A percentile compares a stretch with the other conserved stretches of the same genome.
Evolutionary conservation across 495 filamentous ascomycete species (phyloP).

Genomic region (Cenococcum geophilum): DNA sequence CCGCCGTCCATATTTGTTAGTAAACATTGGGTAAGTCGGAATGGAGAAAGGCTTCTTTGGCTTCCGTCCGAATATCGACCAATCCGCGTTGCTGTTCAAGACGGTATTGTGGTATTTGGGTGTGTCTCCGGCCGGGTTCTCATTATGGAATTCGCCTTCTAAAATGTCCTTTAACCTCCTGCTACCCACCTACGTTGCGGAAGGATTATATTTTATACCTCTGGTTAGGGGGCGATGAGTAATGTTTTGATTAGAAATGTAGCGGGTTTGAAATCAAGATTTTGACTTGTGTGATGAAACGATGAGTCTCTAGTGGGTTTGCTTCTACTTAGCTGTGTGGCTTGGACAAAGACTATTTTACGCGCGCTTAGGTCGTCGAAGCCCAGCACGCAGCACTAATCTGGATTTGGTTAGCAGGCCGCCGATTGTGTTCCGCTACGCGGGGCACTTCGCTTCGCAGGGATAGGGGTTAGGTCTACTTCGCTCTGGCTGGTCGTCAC

Average conservation of each 20-base stretch:
- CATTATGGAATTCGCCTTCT: constrained; percentile 6
- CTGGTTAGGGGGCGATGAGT: not conserved
- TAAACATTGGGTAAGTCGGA: constrained; percentile 1
- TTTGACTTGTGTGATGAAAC: too few relatives aligned
- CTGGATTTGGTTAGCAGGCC: too few relatives aligned
- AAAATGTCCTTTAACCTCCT: not conserved
- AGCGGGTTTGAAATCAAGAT: not conserved
- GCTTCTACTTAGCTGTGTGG: too few relatives aligned
- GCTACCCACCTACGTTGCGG: not conserved
- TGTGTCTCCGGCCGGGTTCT: constrained; percentile 7
- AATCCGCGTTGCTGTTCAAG: constrained; percentile 7
- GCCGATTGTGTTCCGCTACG: too few relatives aligned
- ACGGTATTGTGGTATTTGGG: constrained; percentile 12
- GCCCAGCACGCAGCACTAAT: too few relatives aligned
- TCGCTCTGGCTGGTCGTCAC: too few relatives aligned
- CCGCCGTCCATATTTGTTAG: not conserved
- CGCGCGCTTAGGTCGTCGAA: too few relatives aligned
- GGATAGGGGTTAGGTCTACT: too few relatives aligned
- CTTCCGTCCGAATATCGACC: constrained; percentile 21
- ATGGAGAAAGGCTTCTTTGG: constrained; percentile 9
- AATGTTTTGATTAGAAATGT: not conserved
- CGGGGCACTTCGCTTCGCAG: too few relatives aligned
- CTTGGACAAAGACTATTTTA: too few relatives aligned
- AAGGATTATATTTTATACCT: not conserved
- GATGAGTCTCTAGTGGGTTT: too few relatives aligned